A percentile compares a stretch with the other conserved stretches of the same genome.
Conservation (phyloP, 495 filamentous ascomycete species). For the Margaritispora aquatica region DNA sequence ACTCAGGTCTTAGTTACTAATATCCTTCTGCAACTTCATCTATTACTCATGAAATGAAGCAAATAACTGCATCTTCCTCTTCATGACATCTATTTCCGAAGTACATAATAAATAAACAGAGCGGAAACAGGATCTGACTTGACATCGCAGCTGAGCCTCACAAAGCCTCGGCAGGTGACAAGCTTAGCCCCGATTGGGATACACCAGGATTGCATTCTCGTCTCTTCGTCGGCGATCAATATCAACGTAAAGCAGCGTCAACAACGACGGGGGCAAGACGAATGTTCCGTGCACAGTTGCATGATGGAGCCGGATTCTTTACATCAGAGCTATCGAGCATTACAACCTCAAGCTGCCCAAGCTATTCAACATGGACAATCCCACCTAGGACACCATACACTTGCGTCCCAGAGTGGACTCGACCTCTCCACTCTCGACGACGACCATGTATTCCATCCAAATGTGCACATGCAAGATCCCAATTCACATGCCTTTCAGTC, state of each 20-base stretch:
- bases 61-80: too few species aligned
- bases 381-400: constrained; percentile 23
- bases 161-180: not conserved
- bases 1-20: too few species aligned
- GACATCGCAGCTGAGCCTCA: not conserved
- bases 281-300: constrained; percentile 22
- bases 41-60: too few species aligned
- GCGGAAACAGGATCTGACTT: not conserved
- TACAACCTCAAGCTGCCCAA: constrained; percentile 25
- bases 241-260: constrained; percentile 17
- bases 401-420: constrained; percentile 35
- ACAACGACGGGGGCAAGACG: constrained; percentile 5
- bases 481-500: constrained; percentile 28
- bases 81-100: too few species aligned
- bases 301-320: constrained; percentile 24
- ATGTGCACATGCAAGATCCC: constrained; percentile 33
- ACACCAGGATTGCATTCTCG: not conserved
- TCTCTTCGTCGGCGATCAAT: not conserved
- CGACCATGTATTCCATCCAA: constrained; percentile 30
- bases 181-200: not conserved
- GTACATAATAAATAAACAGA: too few species aligned
- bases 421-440: constrained; percentile 31
- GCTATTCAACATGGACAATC: constrained; percentile 21
- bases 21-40: too few species aligned
- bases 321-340: constrained; percentile 20